These are phyloP conservation scores for Saccharomyces pastorianus DNA, from an alignment of 1,139 yeast genomes.

Conservation along the genomic window DNA sequence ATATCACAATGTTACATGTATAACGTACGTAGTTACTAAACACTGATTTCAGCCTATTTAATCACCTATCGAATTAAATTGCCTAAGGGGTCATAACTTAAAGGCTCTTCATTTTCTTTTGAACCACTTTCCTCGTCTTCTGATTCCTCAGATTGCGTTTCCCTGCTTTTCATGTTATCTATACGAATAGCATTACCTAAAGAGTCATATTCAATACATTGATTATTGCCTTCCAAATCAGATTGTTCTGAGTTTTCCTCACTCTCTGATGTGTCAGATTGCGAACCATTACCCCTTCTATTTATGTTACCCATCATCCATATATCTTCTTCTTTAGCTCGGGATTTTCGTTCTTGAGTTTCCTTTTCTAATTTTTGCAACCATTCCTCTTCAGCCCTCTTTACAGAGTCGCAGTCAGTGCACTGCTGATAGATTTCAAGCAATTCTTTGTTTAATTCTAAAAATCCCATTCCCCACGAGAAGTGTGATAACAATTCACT, in stretches of 20 bases:
- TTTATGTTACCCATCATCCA: conserved; percentile 80
- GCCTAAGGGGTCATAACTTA: conserved; percentile 22
- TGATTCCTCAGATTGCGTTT: conserved; percentile 13
- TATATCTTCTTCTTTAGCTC: conserved; percentile 45
- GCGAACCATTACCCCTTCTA: conserved; percentile 29
- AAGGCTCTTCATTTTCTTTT: conserved; percentile 4
- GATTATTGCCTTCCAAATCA: conserved; percentile 20
- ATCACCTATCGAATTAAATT: conserved; percentile 13
- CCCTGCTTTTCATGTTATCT: conserved; percentile 24
- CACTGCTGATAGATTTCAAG: conserved; percentile 68
- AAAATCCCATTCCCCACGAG: conserved; percentile 86
- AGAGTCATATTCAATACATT: conserved; percentile 25
- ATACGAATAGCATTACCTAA: conserved; percentile 17
- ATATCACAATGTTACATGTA: neutral
- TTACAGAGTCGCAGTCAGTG: conserved; percentile 70
- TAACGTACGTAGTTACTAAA: neutral
- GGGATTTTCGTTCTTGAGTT: conserved; percentile 53
- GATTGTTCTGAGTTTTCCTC: conserved; percentile 24
- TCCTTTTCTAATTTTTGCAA: conserved; percentile 61
- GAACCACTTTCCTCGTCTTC: conserved; percentile 14
- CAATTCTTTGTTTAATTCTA: conserved; percentile 74
- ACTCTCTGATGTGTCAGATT: conserved; percentile 24
- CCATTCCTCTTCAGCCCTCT: conserved; percentile 70
- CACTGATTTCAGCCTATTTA: neutral
- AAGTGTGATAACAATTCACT: conserved; percentile 63